Evolutionary conservation across 371 early-diverging fungal species (phyloP).

Genomic region (Mucor saturninus): DNA sequence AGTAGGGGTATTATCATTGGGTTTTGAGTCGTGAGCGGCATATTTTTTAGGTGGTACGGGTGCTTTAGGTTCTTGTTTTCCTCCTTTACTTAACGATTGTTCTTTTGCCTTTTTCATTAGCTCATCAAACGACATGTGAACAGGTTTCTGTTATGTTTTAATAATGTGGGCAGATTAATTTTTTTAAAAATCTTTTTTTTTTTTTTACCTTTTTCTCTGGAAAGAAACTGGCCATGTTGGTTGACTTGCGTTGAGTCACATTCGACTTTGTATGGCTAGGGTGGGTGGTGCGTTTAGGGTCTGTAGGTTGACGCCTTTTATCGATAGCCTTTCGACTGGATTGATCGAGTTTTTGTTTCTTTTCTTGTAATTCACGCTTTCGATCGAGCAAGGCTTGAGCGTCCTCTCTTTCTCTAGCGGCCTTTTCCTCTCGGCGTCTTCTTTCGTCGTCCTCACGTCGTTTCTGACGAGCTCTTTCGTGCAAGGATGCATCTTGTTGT

Average conservation of each 20-base stretch:
- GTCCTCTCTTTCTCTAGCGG: slow-evolving; percentile 36
- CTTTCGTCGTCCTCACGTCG: slow-evolving; percentile 38
- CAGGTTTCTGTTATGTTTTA: slow-evolving; percentile 27
- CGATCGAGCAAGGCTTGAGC: slow-evolving; percentile 24
- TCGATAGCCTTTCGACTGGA: slow-evolving; percentile 11
- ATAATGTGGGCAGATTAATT: not conserved
- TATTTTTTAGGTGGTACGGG: slow-evolving; percentile 9
- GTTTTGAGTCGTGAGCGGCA: not conserved
- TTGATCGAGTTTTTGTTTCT: slow-evolving; percentile 25
- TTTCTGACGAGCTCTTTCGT: slow-evolving; percentile 37
- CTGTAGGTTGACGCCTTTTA: not conserved
- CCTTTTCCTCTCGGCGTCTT: slow-evolving; percentile 35
- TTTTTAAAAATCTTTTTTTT: too few relatives aligned
- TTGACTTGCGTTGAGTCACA: not conserved
- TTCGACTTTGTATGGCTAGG: too few relatives aligned
- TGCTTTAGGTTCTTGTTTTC: slow-evolving; percentile 8
- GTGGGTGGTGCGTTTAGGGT: slow-evolving; percentile 8
- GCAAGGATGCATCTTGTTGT: slow-evolving; percentile 38
- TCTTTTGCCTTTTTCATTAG: slow-evolving; percentile 43
- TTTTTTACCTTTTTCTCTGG: slow-evolving; percentile 27
- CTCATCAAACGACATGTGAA: slow-evolving; percentile 43
- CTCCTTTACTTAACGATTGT: slow-evolving; percentile 22
- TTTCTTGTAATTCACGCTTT: slow-evolving; percentile 29
- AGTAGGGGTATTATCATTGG: slow-evolving; percentile 11
- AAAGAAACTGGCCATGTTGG: slow-evolving; percentile 5